Evolutionary conservation across 2,329 filamentous ascomycete genomes (phyloP), one percentile per base, ranked within the genome.

Genomic region (Massarina eburnea): DNA sequence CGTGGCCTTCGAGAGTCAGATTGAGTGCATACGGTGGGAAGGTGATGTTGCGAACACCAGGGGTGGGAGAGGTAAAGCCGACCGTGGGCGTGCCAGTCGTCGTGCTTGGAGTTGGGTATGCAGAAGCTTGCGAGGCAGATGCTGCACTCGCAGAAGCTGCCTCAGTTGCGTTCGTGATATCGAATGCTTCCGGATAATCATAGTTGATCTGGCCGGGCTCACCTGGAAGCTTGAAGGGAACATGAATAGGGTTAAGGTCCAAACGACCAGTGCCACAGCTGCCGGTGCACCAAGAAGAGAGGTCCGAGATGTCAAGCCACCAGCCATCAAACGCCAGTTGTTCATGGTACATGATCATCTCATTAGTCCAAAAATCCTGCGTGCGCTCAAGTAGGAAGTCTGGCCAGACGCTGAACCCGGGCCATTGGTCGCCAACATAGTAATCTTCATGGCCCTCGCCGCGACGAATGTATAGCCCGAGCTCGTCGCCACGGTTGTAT

Each of bases 1-100:
- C 82, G 12, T 90, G 76, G 55, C 87, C 85, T n/a, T 85, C 86
- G 27, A 85, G 77, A 37, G 81, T 79, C 61, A 90, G 81, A 65
- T 89, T 83, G 61, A 91, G 84, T 5, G 81, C 79, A 58, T 91
- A 91, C 2, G 87, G 84, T 12, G 87, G 88, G 54, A 82, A 77
- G 57, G 88, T 81, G 42, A 90, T 67, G 57, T 89, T 77, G 14
- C 87, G 78, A 9, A 75, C 72, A 1, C 82, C 84, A 0, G 79
- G 73, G 0, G 80, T 85, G 3, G 82, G 80, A 2, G 74, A 81
- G 1, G 78, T 81, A 3, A 77, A 75, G 39, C 80, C 62, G 1
- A 71, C 46, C 3, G 43, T 52, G 1, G 60, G 59, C 3, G 52
- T 43, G 2, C 55, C 60, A 14, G 50, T 43, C 10, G 57, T 39